Evolutionary conservation across 2,329 filamentous ascomycete species (phyloP).

Genomic region (Knufia fluminis): DNA sequence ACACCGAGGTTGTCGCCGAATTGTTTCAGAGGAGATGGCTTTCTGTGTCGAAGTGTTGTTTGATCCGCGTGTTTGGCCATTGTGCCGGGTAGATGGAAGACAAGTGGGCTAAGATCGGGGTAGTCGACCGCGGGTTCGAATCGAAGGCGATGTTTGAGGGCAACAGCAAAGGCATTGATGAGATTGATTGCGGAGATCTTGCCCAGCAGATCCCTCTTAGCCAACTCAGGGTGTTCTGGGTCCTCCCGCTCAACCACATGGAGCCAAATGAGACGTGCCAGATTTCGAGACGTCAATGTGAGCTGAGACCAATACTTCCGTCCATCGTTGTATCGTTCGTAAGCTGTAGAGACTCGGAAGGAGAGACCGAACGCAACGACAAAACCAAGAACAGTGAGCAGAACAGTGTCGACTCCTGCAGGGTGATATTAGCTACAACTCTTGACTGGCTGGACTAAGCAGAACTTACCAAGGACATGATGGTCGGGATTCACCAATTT

Average conservation of each 20-base stretch:
- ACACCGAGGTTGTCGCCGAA: constrained; percentile 66
- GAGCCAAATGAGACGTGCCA: constrained; percentile 71
- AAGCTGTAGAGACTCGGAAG: constrained; percentile 67
- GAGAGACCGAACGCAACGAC: constrained; percentile 70
- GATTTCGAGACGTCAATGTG: constrained; percentile 46
- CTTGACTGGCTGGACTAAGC: constrained; percentile 14
- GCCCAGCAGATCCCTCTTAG: constrained; percentile 58
- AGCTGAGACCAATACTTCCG: constrained; percentile 55
- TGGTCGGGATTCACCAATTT: constrained; percentile 36
- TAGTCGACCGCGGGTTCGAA: constrained; percentile 76
- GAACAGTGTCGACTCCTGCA: constrained; percentile 50
- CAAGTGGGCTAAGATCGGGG: constrained; percentile 59
- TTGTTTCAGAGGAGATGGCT: constrained; percentile 50
- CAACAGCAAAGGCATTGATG: constrained; percentile 64
- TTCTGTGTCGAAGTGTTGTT: constrained; percentile 27
- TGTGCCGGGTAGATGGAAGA: constrained; percentile 60
- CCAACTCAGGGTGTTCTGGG: constrained; percentile 20
- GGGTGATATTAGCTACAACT: constrained; percentile 29
- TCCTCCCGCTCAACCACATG: constrained; percentile 54
- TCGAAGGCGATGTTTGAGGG: constrained; percentile 72
- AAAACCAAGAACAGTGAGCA: constrained; percentile 71
- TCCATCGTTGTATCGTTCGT: constrained; percentile 58
- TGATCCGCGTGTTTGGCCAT: constrained; percentile 55
- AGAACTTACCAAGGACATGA: constrained; percentile 23
- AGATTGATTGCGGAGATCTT: constrained; percentile 70